Percentiles rank a stretch among this genome's conserved stretches.
Conservation (phyloP, 176 grass and related monocot species). For the Saccharum officinarum region DNA sequence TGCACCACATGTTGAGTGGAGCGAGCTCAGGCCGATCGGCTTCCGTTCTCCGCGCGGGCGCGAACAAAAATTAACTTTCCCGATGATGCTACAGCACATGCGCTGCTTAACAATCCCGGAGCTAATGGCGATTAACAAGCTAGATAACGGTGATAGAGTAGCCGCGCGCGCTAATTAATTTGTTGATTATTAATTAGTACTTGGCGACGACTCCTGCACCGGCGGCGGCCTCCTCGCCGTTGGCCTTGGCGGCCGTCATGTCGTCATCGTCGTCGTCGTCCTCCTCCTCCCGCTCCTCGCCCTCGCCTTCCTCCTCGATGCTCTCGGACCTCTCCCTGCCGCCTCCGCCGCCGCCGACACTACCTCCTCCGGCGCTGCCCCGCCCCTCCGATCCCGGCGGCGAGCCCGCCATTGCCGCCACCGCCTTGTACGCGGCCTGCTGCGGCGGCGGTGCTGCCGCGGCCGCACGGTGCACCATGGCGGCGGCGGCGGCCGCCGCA, state of each 20-base stretch:
- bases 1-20: constrained; percentile 20
- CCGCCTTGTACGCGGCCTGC: constrained; percentile 29
- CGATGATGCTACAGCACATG: constrained; percentile 15
- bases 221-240: constrained; percentile 9
- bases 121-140: constrained; percentile 8
- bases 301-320: constrained; percentile 78
- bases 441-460: not conserved
- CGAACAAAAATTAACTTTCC: constrained; percentile 61
- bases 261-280: constrained; percentile 61
- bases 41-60: constrained; percentile 61
- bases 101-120: not conserved
- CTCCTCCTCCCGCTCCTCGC: constrained; percentile 42
- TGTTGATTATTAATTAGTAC: constrained; percentile 9
- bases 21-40: constrained; percentile 35
- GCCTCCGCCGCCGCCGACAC: constrained; percentile 21
- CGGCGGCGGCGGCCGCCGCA: not conserved
- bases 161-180: not conserved
- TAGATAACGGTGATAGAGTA: not conserved
- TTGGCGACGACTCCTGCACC: constrained; percentile 3
- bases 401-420: constrained; percentile 37
- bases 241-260: constrained; percentile 17
- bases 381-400: constrained; percentile 60
- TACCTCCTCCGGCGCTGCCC: constrained; percentile 36
- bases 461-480: constrained; percentile 35
- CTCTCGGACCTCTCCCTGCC: constrained; percentile 79